Conservation (phyloP, 2,329 filamentous ascomycete species). For the Talaromyces sp. region DNA sequence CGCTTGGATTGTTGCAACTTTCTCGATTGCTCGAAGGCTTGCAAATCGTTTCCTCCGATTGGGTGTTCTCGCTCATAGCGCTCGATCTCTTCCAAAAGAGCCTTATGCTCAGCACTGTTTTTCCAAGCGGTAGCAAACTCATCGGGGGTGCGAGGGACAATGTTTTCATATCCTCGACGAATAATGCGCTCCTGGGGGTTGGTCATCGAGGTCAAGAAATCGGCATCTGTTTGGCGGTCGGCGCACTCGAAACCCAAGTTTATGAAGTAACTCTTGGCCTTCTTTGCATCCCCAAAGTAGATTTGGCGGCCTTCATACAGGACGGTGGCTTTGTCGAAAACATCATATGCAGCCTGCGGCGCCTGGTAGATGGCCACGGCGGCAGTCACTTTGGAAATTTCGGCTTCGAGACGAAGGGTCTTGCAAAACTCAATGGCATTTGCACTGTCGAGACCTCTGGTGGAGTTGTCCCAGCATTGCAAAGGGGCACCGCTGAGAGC, state of each 20-base stretch:
- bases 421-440: slow-evolving; percentile 54
- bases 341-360: slow-evolving; percentile 44
- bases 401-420: slow-evolving; percentile 45
- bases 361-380: slow-evolving; percentile 54
- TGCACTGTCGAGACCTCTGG: slow-evolving; percentile 48
- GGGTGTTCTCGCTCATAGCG: slow-evolving; percentile 39
- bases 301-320: slow-evolving; percentile 73
- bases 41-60: slow-evolving; percentile 35
- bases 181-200: slow-evolving; percentile 57
- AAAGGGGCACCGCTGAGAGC: slow-evolving; percentile 42
- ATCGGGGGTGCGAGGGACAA: slow-evolving; percentile 61
- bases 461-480: slow-evolving; percentile 45
- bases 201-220: slow-evolving; percentile 67
- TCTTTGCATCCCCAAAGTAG: slow-evolving; percentile 61
- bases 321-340: slow-evolving; percentile 68
- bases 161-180: slow-evolving; percentile 54
- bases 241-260: slow-evolving; percentile 65
- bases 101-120: slow-evolving; percentile 43
- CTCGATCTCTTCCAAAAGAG: slow-evolving; percentile 38
- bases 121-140: slow-evolving; percentile 59
- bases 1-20: slow-evolving; percentile 38
- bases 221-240: slow-evolving; percentile 61
- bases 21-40: slow-evolving; percentile 36
- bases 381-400: slow-evolving; percentile 45
- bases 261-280: slow-evolving; percentile 62